Conservation (phyloP, 2,329 filamentous ascomycete species). For the Aspergillus pseudoterreus region DNA sequence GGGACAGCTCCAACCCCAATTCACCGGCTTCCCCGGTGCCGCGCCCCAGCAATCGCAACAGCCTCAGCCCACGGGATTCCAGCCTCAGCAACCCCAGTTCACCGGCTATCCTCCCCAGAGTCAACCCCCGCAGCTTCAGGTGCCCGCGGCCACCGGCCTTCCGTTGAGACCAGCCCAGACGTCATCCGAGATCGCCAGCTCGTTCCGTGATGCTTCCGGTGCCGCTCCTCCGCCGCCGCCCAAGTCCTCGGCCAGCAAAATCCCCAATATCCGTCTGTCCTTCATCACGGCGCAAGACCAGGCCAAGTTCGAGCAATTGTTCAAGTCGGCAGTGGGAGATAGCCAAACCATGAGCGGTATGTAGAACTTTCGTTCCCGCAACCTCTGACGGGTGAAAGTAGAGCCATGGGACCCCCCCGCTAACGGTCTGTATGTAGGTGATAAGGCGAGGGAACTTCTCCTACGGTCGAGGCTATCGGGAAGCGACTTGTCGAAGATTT, state of each 20-base stretch:
- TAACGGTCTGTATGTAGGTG: slow-evolving; percentile 40
- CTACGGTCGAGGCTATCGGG: slow-evolving; percentile 85
- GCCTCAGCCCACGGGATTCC: slow-evolving; percentile 26
- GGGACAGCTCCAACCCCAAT: slow-evolving; percentile 45
- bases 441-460: slow-evolving; percentile 86
- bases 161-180: slow-evolving; percentile 59
- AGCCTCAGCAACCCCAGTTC: slow-evolving; percentile 58
- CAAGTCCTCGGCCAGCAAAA: slow-evolving; percentile 61
- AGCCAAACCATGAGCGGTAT: slow-evolving; percentile 75
- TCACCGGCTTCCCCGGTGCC: slow-evolving; percentile 47
- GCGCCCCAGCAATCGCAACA: slow-evolving; percentile 44
- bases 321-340: slow-evolving; percentile 89
- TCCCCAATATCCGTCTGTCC: slow-evolving; percentile 88
- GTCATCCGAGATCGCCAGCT: slow-evolving; percentile 61
- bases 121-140: slow-evolving; percentile 32
- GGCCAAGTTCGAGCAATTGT: slow-evolving; percentile 93
- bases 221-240: slow-evolving; percentile 61
- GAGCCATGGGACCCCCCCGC: slow-evolving; percentile 9
- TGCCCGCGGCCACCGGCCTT: slow-evolving; percentile 43
- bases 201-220: slow-evolving; percentile 50
- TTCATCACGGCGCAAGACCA: slow-evolving; percentile 96
- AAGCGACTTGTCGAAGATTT: slow-evolving; percentile 85
- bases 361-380: slow-evolving; percentile 6
- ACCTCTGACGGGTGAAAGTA: neutral
- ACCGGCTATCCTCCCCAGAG: slow-evolving; percentile 52